phyloP scores from a whole-genome alignment of 176 grass and related monocot genomes.

The Oryza nivara region DNA sequence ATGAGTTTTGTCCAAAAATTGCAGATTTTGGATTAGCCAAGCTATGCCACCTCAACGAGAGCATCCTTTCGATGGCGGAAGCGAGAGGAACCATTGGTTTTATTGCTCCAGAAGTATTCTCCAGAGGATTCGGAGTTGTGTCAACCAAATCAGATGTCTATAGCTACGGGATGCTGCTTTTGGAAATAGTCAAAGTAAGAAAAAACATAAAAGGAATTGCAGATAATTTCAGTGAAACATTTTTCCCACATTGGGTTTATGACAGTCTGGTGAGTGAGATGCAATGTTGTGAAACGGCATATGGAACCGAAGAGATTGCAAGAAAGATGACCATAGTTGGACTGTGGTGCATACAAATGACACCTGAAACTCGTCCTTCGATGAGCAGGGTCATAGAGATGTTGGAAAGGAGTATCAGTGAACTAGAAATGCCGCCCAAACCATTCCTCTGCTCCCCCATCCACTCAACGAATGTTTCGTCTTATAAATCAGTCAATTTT shows the following conservation, averaged over 20 bases:
- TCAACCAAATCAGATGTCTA: conserved; percentile 70
- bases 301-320: conserved; percentile 30
- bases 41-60: conserved; percentile 49
- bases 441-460: conserved; percentile 40
- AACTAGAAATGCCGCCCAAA: conserved; percentile 52
- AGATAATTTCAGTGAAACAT: conserved; percentile 26
- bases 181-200: conserved; percentile 57
- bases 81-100: conserved; percentile 62
- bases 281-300: neutral
- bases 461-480: conserved; percentile 1
- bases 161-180: conserved; percentile 64
- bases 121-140: conserved; percentile 39
- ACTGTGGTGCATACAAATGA: conserved; percentile 58
- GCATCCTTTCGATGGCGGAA: conserved; percentile 52
- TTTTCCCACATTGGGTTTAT: conserved; percentile 50
- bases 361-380: conserved; percentile 42
- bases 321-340: conserved; percentile 52
- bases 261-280: conserved; percentile 31
- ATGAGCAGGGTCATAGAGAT: conserved; percentile 67
- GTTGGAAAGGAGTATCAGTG: conserved; percentile 48
- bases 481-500: neutral
- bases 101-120: conserved; percentile 72
- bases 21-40: conserved; percentile 71
- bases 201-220: conserved; percentile 9
- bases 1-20: conserved; percentile 59